Evolutionary conservation across 2,329 filamentous ascomycete genomes (phyloP).

Genomic region (Akanthomyces muscarius): DNA sequence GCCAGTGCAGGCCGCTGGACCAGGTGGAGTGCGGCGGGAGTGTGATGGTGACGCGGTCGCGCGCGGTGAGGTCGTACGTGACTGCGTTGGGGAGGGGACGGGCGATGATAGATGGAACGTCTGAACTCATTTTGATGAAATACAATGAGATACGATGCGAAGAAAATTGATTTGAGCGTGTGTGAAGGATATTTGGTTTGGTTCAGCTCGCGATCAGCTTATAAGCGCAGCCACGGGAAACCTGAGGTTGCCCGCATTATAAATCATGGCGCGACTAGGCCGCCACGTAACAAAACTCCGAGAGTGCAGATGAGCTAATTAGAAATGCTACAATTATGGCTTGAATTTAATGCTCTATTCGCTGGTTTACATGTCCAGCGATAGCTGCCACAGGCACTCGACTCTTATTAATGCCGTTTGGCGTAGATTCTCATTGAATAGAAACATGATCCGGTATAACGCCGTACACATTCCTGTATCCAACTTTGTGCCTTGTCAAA

Average conservation of each 20-base stretch:
- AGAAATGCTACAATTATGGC: too few species aligned
- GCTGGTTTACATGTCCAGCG: background rate
- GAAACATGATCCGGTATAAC: too few species aligned
- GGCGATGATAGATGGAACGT: background rate
- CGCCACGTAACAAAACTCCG: background rate
- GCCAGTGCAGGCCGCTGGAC: conserved; percentile 48
- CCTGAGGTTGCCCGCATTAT: conserved; percentile 13
- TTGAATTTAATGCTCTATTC: too few species aligned
- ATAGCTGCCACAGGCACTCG: too few species aligned
- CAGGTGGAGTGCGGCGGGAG: conserved; percentile 41
- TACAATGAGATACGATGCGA: too few species aligned
- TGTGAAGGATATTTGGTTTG: background rate
- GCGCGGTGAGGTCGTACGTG: conserved; percentile 33
- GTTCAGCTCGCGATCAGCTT: background rate
- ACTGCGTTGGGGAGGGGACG: conserved; percentile 11
- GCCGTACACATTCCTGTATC: too few species aligned
- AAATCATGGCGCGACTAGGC: conserved; percentile 7
- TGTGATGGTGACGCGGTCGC: conserved; percentile 38
- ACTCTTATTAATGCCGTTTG: too few species aligned
- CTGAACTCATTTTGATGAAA: background rate
- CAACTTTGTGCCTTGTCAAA: too few species aligned
- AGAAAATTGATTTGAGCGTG: background rate
- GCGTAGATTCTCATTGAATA: too few species aligned
- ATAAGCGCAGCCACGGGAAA: background rate
- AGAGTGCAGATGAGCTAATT: too few species aligned